A percentile compares a stretch with the other conserved stretches of the same genome.
phyloP scores from a whole-genome alignment of 306 rosid genomes.

The Pyrus communis region DNA sequence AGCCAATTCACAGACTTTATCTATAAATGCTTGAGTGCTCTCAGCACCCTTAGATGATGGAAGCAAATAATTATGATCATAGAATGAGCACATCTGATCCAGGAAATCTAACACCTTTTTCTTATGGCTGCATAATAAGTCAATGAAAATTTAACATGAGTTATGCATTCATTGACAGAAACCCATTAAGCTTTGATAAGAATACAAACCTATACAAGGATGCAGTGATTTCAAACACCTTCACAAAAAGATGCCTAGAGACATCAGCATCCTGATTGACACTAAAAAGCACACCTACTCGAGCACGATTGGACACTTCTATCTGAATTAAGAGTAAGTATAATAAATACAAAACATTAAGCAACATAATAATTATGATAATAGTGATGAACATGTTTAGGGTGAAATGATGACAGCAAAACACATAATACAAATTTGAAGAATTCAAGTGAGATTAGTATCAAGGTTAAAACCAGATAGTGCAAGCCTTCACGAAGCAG shows the following conservation, averaged over 20 bases:
- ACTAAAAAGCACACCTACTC: constrained; percentile 69
- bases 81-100: constrained; percentile 61
- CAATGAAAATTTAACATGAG: background rate
- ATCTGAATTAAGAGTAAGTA: constrained; percentile 40
- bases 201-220: constrained; percentile 68
- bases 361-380: constrained; percentile 3
- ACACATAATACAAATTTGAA: constrained; percentile 1
- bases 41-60: constrained; percentile 37
- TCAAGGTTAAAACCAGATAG: constrained; percentile 60
- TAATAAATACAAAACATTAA: background rate
- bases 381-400: constrained; percentile 6
- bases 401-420: constrained; percentile 7
- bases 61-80: constrained; percentile 50
- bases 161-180: background rate
- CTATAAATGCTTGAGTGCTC: constrained; percentile 43
- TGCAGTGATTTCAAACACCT: constrained; percentile 59
- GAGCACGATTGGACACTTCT: constrained; percentile 62
- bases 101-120: constrained; percentile 55
- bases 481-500: constrained; percentile 71
- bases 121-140: constrained; percentile 62
- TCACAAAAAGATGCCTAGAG: constrained; percentile 50
- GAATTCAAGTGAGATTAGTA: constrained; percentile 8
- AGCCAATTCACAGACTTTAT: constrained; percentile 69
- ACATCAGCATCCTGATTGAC: constrained; percentile 45
- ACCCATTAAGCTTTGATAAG: constrained; percentile 1